Evolutionary conservation across 2,329 filamentous ascomycete species (phyloP).

Genomic region (Phoma sp.): DNA sequence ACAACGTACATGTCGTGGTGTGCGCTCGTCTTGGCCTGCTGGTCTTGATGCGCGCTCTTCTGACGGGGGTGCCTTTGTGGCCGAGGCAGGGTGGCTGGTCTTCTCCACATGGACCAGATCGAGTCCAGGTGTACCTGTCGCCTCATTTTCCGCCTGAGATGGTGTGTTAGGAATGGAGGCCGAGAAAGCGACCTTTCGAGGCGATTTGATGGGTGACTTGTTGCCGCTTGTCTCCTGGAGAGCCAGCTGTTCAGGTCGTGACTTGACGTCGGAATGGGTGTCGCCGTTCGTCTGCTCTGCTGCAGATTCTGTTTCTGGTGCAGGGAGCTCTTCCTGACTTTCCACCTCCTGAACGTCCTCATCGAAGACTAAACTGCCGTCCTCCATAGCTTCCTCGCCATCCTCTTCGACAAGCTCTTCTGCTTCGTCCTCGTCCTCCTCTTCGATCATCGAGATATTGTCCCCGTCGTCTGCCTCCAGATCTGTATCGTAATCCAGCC

Average conservation of each 20-base stretch:
- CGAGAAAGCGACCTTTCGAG: conserved; percentile 50
- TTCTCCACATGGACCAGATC: conserved; percentile 33
- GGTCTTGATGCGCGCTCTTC: conserved; percentile 30
- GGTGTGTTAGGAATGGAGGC: conserved; percentile 45
- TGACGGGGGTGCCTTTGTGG: conserved; percentile 21
- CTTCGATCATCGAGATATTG: conserved; percentile 35
- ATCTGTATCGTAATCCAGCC: conserved; percentile 62
- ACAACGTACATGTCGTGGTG: conserved; percentile 48
- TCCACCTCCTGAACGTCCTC: conserved; percentile 37
- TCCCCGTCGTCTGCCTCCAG: conserved; percentile 43
- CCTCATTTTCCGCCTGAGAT: conserved; percentile 40
- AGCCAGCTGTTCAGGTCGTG: conserved; percentile 38
- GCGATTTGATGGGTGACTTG: conserved; percentile 44
- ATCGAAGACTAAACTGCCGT: conserved; percentile 38
- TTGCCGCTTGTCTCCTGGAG: conserved; percentile 47
- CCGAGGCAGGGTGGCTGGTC: conserved; percentile 24
- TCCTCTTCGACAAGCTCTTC: conserved; percentile 27
- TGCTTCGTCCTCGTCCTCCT: conserved; percentile 24
- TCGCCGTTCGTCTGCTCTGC: conserved; percentile 29
- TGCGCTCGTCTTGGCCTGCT: conserved; percentile 35
- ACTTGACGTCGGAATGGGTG: conserved; percentile 45
- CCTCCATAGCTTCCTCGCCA: conserved; percentile 28
- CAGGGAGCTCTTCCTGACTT: conserved; percentile 27
- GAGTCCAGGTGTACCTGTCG: conserved; percentile 38
- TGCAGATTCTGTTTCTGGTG: conserved; percentile 29